phyloP scores from a whole-genome alignment of 1,284 basidiomycete genomes.

The Porogramme epimiltina region DNA sequence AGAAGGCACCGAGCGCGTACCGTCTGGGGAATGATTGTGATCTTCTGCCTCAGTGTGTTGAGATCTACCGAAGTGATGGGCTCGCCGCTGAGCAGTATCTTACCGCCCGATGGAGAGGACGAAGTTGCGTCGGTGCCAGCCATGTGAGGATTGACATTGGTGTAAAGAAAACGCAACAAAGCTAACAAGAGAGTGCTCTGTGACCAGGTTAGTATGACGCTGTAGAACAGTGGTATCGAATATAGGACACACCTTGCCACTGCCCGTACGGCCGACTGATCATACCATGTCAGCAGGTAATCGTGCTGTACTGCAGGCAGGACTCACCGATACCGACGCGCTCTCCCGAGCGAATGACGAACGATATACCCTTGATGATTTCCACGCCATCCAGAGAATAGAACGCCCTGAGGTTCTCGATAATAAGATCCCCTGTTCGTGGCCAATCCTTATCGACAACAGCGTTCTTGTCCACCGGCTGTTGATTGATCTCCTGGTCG shows the following conservation, averaged over 20 bases:
- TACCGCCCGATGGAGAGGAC: slow-evolving; percentile 31
- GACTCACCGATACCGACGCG: slow-evolving; percentile 47
- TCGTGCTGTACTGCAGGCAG: not conserved
- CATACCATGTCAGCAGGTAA: slow-evolving; percentile 39
- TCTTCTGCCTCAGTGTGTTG: slow-evolving; percentile 48
- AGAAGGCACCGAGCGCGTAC: slow-evolving; percentile 35
- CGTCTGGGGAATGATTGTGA: slow-evolving; percentile 50
- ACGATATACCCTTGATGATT: slow-evolving; percentile 48
- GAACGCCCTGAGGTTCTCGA: slow-evolving; percentile 60
- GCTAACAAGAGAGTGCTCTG: slow-evolving; percentile 49
- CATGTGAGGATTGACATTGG: slow-evolving; percentile 12
- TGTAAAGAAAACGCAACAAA: slow-evolving; percentile 47
- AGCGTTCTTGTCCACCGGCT: slow-evolving; percentile 30
- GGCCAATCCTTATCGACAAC: slow-evolving; percentile 58
- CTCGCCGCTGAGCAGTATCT: slow-evolving; percentile 7
- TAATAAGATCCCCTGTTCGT: slow-evolving; percentile 62
- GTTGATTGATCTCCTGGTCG: slow-evolving; percentile 63
- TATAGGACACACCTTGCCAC: slow-evolving; percentile 58
- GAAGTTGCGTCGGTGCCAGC: slow-evolving; percentile 30
- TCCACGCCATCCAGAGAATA: slow-evolving; percentile 48
- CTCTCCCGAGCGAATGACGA: slow-evolving; percentile 49
- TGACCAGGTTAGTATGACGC: slow-evolving; percentile 34
- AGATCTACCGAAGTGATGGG: slow-evolving; percentile 53
- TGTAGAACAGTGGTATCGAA: slow-evolving; percentile 42
- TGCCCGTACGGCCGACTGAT: slow-evolving; percentile 74